Percentiles rank a stretch among this genome's conserved stretches.
Conservation (phyloP, 2,329 filamentous ascomycete species). For the Ophiocordyceps australis region DNA sequence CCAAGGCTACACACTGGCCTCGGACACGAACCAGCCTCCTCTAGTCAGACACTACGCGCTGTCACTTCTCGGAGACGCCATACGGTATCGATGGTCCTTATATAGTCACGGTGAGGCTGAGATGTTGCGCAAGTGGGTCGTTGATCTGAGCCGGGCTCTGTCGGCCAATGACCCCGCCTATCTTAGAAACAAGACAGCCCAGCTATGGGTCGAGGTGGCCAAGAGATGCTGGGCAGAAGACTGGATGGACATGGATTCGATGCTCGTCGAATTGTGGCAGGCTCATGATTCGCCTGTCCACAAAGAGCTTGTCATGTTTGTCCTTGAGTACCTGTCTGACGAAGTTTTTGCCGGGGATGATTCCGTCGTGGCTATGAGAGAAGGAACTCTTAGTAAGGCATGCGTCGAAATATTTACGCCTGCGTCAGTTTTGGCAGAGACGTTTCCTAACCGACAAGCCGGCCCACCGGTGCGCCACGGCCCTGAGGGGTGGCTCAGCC, state of each 20-base stretch:
- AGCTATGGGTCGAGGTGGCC: slow-evolving; percentile 87
- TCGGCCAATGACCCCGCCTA: slow-evolving; percentile 59
- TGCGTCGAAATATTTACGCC: slow-evolving; percentile 92
- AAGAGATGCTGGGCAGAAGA: slow-evolving; percentile 85
- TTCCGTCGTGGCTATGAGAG: slow-evolving; percentile 63
- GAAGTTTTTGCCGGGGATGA: slow-evolving; percentile 90
- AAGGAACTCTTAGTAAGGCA: slow-evolving; percentile 69
- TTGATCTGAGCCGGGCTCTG: slow-evolving; percentile 59
- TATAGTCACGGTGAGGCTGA: slow-evolving; percentile 51
- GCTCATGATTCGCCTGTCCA: slow-evolving; percentile 39
- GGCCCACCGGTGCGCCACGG: slow-evolving; percentile 55
- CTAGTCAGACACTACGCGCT: slow-evolving; percentile 88
- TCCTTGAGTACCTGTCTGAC: slow-evolving; percentile 83
- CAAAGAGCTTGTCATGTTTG: slow-evolving; percentile 74
- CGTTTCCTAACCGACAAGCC: slow-evolving; percentile 55
- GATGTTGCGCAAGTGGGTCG: slow-evolving; percentile 56
- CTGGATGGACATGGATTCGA: slow-evolving; percentile 87
- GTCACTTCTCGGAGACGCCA: slow-evolving; percentile 75
- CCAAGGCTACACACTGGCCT: slow-evolving; percentile 70
- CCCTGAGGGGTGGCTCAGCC: slow-evolving; percentile 71
- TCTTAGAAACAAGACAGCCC: slow-evolving; percentile 81
- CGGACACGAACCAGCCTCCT: slow-evolving; percentile 54
- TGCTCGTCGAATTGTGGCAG: slow-evolving; percentile 73
- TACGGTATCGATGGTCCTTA: slow-evolving; percentile 68
- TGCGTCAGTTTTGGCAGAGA: slow-evolving; percentile 50